Base-by-base conservation (phyloP, 129 eudicot species). In the Arctium lappa region DNA sequence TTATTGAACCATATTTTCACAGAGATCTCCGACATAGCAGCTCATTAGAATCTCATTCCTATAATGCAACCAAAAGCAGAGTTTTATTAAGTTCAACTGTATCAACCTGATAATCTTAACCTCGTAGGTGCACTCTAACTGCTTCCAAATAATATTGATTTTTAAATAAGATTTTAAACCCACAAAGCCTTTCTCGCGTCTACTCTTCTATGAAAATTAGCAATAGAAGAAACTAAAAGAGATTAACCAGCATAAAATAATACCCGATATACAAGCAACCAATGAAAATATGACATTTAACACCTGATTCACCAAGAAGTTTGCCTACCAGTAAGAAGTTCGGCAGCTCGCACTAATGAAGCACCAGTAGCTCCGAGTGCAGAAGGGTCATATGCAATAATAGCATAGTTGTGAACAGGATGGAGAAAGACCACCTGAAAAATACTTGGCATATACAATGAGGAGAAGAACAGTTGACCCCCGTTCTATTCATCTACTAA, bases 381-480 rank as follows among this genome's bases (percentile, higher is more conserved):
- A 79, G 98, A 83, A 80, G 99, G 98, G 77, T 95, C 89, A 74
- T 95, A 95, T 15, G 99, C 91, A 85, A 95, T 86, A 56, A 95
- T 93, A 29, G 98, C 98, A 86, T 83, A 95, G 82, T 95, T 95
- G 68, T 95, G 95, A 60, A 95, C 92, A 40, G 99, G 99, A 84
- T 95, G 99, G 69, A 95, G 97, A 90, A 95, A 95, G 33, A 95
- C 93, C 78, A 93, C 98, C 99, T 95, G 89, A 44, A 79, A 37
- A 79, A 79, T 40, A 83, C 10, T 18, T 42, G 12, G 62, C 29
- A 29, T n/a, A 29, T 46, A 76, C 18, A 80, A 69, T 74, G 39
- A 46, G 29, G 44, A 72, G 32, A 36, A 36, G 5, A 81, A 46
- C 48, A 42, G 80, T 32, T 31, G 36, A 38, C 37, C 36, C 33